A percentile compares a stretch with the other conserved stretches of the same genome.
Evolutionary conservation across 352 stramenopile species (phyloP).

Genomic region (Phytophthora capsici): DNA sequence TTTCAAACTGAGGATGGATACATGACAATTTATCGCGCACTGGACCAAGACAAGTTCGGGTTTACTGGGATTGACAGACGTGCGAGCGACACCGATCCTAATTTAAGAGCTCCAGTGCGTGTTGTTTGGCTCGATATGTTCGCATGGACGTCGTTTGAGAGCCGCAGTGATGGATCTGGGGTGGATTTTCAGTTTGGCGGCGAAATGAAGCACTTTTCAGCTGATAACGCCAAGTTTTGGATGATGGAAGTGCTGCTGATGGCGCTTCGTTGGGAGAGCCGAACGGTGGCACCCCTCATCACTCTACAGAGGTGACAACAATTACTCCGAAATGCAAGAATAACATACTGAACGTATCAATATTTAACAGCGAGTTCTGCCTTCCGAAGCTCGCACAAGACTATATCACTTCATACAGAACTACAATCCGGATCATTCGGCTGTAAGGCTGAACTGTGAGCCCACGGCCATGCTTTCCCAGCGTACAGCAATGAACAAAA

Average conservation of each 20-base stretch:
- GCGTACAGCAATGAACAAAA: slow-evolving; percentile 70
- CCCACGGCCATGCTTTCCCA: slow-evolving; percentile 73
- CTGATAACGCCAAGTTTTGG: slow-evolving; percentile 41
- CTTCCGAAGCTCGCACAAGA: neutral
- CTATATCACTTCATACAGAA: too few relatives aligned
- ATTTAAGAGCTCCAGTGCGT: slow-evolving; percentile 4
- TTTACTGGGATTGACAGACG: slow-evolving; percentile 16
- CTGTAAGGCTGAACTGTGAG: slow-evolving; percentile 50
- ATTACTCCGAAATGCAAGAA: neutral
- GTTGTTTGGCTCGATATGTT: slow-evolving; percentile 47
- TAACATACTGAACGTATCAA: neutral
- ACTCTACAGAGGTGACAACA: slow-evolving; percentile 26
- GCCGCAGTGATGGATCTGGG: slow-evolving; percentile 16
- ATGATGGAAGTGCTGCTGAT: slow-evolving; percentile 46
- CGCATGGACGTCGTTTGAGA: slow-evolving; percentile 37
- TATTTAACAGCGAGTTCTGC: slow-evolving; percentile 15
- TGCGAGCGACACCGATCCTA: neutral
- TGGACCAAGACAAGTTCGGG: slow-evolving; percentile 40
- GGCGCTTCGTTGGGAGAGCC: slow-evolving; percentile 40
- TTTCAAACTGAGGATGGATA: slow-evolving; percentile 43
- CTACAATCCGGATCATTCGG: slow-evolving; percentile 25
- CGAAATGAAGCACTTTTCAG: slow-evolving; percentile 39
- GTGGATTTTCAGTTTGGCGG: slow-evolving; percentile 39
- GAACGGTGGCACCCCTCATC: slow-evolving; percentile 27
- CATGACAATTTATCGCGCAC: slow-evolving; percentile 45